Evolutionary conservation across 495 filamentous ascomycete genomes (phyloP).

Genomic region (Neurospora sp.): DNA sequence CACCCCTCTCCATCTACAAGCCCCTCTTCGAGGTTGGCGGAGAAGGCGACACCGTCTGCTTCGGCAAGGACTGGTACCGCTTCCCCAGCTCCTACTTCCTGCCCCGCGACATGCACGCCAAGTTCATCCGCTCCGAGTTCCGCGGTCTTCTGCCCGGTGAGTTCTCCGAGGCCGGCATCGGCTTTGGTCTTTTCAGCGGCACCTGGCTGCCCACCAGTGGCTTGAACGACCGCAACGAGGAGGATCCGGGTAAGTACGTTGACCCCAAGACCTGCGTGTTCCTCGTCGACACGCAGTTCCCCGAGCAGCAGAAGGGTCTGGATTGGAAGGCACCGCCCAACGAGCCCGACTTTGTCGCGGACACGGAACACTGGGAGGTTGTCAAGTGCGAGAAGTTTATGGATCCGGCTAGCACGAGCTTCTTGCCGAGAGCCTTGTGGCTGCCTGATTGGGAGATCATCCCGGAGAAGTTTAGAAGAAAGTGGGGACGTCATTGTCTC

Average conservation of each 20-base stretch:
- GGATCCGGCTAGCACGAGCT: slow-evolving; percentile 62
- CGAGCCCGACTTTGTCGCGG: slow-evolving; percentile 67
- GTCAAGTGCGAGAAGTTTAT: slow-evolving; percentile 69
- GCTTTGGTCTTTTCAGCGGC: slow-evolving; percentile 57
- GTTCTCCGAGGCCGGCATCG: slow-evolving; percentile 60
- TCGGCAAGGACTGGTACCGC: slow-evolving; percentile 98
- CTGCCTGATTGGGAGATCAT: slow-evolving; percentile 63
- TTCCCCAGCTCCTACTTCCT: slow-evolving; percentile 92
- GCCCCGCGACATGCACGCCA: slow-evolving; percentile 65
- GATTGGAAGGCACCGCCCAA: slow-evolving; percentile 32
- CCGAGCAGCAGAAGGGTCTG: slow-evolving; percentile 36
- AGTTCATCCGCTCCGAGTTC: slow-evolving; percentile 86
- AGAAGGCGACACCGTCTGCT: slow-evolving; percentile 64
- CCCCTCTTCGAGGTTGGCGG: slow-evolving; percentile 39
- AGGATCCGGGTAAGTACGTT: slow-evolving; percentile 81
- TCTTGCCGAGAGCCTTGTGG: slow-evolving; percentile 76
- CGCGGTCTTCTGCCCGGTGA: slow-evolving; percentile 82
- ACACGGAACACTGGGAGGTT: slow-evolving; percentile 61
- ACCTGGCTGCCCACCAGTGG: slow-evolving; percentile 72
- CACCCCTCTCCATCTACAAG: slow-evolving; percentile 67
- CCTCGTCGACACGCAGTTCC: slow-evolving; percentile 79
- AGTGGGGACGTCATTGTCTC: slow-evolving; percentile 80
- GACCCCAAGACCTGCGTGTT: slow-evolving; percentile 68
- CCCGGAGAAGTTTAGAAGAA: slow-evolving; percentile 55
- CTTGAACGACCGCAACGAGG: slow-evolving; percentile 87